A percentile compares a stretch with the other conserved stretches of the same genome.
Evolutionary conservation across 768 basidiomycete species (phyloP).

Genomic region (Mycena haematopus): DNA sequence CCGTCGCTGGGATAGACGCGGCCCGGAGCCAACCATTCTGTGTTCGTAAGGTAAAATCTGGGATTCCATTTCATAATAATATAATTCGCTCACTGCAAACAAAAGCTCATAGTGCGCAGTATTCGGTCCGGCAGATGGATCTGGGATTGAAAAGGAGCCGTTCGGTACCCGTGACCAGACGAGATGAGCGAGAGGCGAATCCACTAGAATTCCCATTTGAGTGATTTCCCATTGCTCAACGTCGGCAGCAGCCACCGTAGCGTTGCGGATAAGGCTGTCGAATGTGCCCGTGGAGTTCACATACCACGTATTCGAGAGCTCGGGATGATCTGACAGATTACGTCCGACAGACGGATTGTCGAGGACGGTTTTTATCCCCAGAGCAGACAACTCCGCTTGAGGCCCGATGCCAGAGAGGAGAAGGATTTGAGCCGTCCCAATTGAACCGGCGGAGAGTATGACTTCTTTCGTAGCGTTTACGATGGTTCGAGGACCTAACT

Average conservation of each 20-base stretch:
- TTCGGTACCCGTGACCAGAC: constrained; percentile 20
- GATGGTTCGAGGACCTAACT: constrained; percentile 8
- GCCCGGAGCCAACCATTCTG: constrained; percentile 25
- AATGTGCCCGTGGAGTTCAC: constrained; percentile 29
- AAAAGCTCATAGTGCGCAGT: constrained; percentile 33
- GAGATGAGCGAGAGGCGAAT: constrained; percentile 27
- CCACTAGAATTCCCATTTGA: constrained; percentile 36
- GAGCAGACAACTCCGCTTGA: constrained; percentile 15
- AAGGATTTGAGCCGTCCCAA: constrained; percentile 39
- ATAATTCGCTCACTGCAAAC: constrained; percentile 23
- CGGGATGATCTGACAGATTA: constrained; percentile 36
- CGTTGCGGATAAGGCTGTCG: constrained; percentile 27
- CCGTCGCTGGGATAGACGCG: constrained; percentile 13
- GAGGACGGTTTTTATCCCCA: constrained; percentile 28
- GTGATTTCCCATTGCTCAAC: constrained; percentile 33
- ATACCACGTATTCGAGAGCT: constrained; percentile 30
- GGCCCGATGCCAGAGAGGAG: constrained; percentile 41
- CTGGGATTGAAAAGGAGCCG: constrained; percentile 18
- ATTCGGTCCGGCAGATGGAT: constrained; percentile 35
- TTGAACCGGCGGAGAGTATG: constrained; percentile 40
- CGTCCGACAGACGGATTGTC: constrained; percentile 37
- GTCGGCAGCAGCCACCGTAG: constrained; percentile 19
- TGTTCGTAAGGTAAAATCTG: neutral
- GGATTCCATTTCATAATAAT: neutral
- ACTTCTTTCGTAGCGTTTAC: constrained; percentile 38